phyloP scores from a whole-genome alignment of 2,329 filamentous ascomycete genomes.

The Alternaria incomplexa region DNA sequence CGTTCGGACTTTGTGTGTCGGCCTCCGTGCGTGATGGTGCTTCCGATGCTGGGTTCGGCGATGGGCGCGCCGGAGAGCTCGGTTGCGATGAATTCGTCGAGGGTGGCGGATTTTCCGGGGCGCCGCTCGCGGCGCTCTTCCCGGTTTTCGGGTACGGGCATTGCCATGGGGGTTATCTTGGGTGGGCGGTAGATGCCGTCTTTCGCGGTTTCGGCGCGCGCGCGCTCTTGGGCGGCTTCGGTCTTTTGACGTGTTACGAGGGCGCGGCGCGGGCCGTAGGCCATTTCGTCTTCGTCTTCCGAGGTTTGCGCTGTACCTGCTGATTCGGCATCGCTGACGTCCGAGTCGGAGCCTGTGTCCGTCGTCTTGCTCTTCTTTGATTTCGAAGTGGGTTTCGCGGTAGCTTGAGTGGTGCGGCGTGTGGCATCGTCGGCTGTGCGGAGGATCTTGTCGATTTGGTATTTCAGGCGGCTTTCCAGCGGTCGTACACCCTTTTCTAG shows the following conservation, averaged over 20 bases:
- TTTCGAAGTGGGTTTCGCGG: constrained; percentile 20
- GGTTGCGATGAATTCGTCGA: constrained; percentile 89
- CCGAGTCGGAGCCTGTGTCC: constrained; percentile 50
- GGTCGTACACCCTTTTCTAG: constrained; percentile 91
- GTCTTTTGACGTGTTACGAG: constrained; percentile 47
- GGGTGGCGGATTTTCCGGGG: constrained; percentile 76
- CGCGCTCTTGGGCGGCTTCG: constrained; percentile 22
- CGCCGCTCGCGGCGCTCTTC: constrained; percentile 67
- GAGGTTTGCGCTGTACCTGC: constrained; percentile 35
- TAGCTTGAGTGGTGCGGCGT: constrained; percentile 36
- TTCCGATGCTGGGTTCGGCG: constrained; percentile 89
- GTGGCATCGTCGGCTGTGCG: constrained; percentile 78
- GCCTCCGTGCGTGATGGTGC: constrained; percentile 80
- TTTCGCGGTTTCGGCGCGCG: constrained; percentile 38
- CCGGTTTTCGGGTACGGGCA: constrained; percentile 71
- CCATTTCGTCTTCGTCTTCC: constrained; percentile 62
- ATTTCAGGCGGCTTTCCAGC: constrained; percentile 86
- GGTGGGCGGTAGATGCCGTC: constrained; percentile 88
- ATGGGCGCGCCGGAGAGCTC: constrained; percentile 83
- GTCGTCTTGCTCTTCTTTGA: constrained; percentile 42
- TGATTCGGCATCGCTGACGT: constrained; percentile 48
- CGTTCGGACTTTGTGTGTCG: constrained; percentile 77
- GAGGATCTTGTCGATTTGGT: constrained; percentile 94
- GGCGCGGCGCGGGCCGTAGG: constrained; percentile 67
- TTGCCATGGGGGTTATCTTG: constrained; percentile 82